phyloP scores from a whole-genome alignment of 495 filamentous ascomycete species.

The Halenospora varia region DNA sequence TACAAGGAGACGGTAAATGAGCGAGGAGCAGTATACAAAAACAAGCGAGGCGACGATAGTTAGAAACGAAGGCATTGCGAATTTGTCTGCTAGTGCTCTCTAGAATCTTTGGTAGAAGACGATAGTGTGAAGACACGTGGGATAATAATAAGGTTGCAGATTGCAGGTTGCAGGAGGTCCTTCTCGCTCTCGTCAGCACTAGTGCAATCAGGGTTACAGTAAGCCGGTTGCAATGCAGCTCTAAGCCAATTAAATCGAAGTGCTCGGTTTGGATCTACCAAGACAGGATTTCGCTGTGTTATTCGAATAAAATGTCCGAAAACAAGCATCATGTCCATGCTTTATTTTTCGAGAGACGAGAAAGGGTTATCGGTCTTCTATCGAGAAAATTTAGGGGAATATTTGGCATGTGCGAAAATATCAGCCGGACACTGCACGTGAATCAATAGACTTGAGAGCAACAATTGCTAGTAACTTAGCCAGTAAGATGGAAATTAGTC shows the following conservation, averaged over 20 bases:
- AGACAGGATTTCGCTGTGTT: too few species aligned
- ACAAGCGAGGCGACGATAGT: conserved; percentile 8
- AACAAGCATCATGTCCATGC: too few species aligned
- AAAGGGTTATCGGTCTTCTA: too few species aligned
- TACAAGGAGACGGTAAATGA: conserved; percentile 22
- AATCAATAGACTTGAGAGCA: too few species aligned
- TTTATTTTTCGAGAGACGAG: too few species aligned
- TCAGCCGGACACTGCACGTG: too few species aligned
- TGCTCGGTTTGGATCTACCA: neutral
- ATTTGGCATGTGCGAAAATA: too few species aligned
- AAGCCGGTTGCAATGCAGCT: neutral
- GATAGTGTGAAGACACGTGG: neutral
- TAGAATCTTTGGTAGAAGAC: neutral
- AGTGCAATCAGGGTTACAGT: neutral
- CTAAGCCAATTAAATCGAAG: neutral
- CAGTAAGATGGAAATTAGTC: too few species aligned
- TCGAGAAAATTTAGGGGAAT: too few species aligned
- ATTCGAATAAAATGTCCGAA: too few species aligned
- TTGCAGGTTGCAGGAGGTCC: neutral
- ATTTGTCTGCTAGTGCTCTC: conserved; percentile 10
- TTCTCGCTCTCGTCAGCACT: neutral
- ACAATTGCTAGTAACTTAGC: too few species aligned
- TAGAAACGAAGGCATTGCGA: conserved; percentile 7
- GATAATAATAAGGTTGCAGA: neutral
- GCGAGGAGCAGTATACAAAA: conserved; percentile 21